These are phyloP conservation scores for Camellia lanceoleosa DNA, from an alignment of 148 eudicot species.

Conservation along the genomic window DNA sequence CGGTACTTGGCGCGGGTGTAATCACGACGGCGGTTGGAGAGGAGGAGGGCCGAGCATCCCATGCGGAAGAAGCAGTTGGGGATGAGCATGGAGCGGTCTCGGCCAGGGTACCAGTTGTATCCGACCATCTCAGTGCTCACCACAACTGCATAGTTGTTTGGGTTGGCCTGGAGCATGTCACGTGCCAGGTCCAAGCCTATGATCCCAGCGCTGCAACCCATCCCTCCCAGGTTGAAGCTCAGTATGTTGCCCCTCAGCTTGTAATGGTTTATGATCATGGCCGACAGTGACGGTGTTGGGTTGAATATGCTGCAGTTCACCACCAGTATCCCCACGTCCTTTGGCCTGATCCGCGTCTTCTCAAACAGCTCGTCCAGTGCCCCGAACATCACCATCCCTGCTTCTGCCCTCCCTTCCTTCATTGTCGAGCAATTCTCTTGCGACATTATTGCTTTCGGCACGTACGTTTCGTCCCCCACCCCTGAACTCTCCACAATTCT, in stretches of 20 bases:
- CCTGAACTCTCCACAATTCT: slow-evolving; percentile 68
- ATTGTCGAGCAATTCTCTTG: slow-evolving; percentile 59
- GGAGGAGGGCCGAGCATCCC: slow-evolving; percentile 86
- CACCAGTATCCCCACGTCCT: slow-evolving; percentile 83
- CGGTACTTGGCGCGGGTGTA: slow-evolving; percentile 73
- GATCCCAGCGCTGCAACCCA: slow-evolving; percentile 96
- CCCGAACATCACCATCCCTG: slow-evolving; percentile 80
- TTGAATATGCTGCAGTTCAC: slow-evolving; percentile 99
- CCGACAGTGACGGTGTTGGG: slow-evolving; percentile 94
- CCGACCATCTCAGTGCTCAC: slow-evolving; percentile 95
- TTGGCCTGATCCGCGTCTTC: slow-evolving; percentile 63
- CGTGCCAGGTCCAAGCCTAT: slow-evolving; percentile 78
- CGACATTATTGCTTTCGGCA: slow-evolving; percentile 60
- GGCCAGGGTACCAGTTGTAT: slow-evolving; percentile 89
- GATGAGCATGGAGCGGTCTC: slow-evolving; percentile 79
- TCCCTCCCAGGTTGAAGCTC: slow-evolving; percentile 91
- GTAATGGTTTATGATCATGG: slow-evolving; percentile 94
- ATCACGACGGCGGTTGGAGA: slow-evolving; percentile 88
- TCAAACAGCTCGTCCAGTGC: slow-evolving; percentile 92
- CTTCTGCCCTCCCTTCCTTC: slow-evolving; percentile 91
- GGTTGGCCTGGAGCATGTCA: slow-evolving; percentile 91
- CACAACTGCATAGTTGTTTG: slow-evolving; percentile 81
- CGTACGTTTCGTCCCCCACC: slow-evolving; percentile 81
- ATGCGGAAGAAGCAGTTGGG: slow-evolving; percentile 91
- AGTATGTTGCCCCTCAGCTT: slow-evolving; percentile 92